Base-by-base conservation (phyloP, 352 stramenopile genomes). In the Phytophthora fragariaefolia region DNA sequence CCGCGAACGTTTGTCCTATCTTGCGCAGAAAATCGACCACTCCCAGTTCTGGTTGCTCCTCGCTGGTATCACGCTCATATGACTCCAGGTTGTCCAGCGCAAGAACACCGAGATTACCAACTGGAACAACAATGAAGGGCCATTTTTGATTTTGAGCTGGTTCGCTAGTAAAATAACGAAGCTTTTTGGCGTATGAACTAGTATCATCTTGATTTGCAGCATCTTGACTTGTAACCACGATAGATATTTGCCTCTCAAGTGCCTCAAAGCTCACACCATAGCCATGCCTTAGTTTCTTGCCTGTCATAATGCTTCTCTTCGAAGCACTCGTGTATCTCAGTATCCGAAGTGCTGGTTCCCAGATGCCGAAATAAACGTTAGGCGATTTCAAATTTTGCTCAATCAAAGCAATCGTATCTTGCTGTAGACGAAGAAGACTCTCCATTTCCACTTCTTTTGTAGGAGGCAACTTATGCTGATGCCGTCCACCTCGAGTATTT, bases 21-120 rank as follows among this genome's bases (percentile, higher is more conserved):
- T 76, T 79, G 8, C 71, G 68, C 9, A 95, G 53, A 50, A 91
- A 93, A 55, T 95, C 87, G n/a, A 93, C 76, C 12, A 95, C 49
- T 0, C 87, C 87, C 12, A 92, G 70, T 64, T 95, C 87, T 15
- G 87, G 87, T 18, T 92, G 83, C 0, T 56, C 2, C 38, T 84
- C 78, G 13, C 61, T 48, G 1, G 79, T 51, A 2, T 85, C 56
- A 0, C 66, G 65, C 26, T 75, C 76, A 40, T 93, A 91, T 1
- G 49, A 65, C 15, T 80, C 66, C 36, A 95, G 68, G 24, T 92
- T 86, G 55, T 93, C 77, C n/a, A 93, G 55, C 6, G 79, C 71
- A 3, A 95, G 55, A 0, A 92, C 59, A 1, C 87, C 87, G 12
- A 82, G 10, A 0, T 28, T 42, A 2, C 73, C 79, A 18, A 95